These are phyloP conservation scores for Tylopilus vinaceipallidus DNA, from an alignment of 768 basidiomycete species.

Conservation along the genomic window DNA sequence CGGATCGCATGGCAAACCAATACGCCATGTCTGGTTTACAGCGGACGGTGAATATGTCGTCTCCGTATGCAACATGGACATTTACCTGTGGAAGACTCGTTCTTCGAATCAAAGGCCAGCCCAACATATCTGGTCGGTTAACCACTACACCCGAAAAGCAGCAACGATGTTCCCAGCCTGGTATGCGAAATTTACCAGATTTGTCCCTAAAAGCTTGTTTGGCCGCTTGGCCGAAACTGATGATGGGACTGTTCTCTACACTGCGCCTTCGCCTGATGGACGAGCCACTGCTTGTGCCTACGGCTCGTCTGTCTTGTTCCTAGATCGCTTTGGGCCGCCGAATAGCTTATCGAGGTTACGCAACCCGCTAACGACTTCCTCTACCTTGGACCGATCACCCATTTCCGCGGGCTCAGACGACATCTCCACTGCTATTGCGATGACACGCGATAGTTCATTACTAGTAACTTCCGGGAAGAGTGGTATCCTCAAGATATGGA, in stretches of 20 bases:
- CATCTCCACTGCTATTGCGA: not conserved
- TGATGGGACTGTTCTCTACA: slow-evolving; percentile 4
- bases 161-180: slow-evolving; percentile 11
- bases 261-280: slow-evolving; percentile 10
- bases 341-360: slow-evolving; percentile 7
- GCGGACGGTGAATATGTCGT: slow-evolving; percentile 12
- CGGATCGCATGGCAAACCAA: slow-evolving; percentile 14
- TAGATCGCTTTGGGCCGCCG: not conserved
- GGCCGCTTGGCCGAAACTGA: slow-evolving; percentile 7
- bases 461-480: slow-evolving; percentile 7
- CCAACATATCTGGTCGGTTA: slow-evolving; percentile 14
- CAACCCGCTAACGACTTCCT: not conserved
- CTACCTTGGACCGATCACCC: slow-evolving; percentile 9
- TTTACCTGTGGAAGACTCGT: slow-evolving; percentile 13
- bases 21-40: slow-evolving; percentile 19
- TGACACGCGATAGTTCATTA: slow-evolving; percentile 7
- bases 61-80: slow-evolving; percentile 14
- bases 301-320: not conserved
- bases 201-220: slow-evolving; percentile 5
- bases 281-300: slow-evolving; percentile 1
- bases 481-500: slow-evolving; percentile 16
- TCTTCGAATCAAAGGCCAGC: slow-evolving; percentile 6
- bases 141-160: slow-evolving; percentile 7
- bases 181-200: slow-evolving; percentile 11
- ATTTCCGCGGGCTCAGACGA: not conserved